Conservation (phyloP, 257 asterid genomes). For the Misopates orontium region DNA sequence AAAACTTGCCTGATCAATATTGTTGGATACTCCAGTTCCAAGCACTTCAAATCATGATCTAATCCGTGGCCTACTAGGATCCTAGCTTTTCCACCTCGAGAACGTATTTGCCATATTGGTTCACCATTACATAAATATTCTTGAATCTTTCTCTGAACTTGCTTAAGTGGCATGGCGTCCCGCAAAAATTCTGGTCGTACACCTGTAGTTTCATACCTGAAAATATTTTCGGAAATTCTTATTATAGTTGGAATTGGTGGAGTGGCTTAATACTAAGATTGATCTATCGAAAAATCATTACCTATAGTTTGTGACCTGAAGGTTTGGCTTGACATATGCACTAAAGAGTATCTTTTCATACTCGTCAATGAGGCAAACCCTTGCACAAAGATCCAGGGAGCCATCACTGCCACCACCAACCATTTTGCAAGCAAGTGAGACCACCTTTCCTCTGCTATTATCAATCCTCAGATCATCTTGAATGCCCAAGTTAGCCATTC, state of each 20-base stretch:
- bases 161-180: slow-evolving; percentile 76
- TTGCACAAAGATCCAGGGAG: slow-evolving; percentile 80
- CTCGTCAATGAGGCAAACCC: slow-evolving; percentile 82
- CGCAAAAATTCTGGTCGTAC: slow-evolving; percentile 69
- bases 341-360: slow-evolving; percentile 67
- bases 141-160: slow-evolving; percentile 74
- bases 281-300: slow-evolving; percentile 23
- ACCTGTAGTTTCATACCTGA: slow-evolving; percentile 86
- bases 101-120: slow-evolving; percentile 86
- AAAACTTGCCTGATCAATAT: slow-evolving; percentile 59
- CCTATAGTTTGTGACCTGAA: slow-evolving; percentile 83
- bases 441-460: slow-evolving; percentile 61
- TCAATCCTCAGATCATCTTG: slow-evolving; percentile 79
- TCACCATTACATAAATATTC: slow-evolving; percentile 88
- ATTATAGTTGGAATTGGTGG: slow-evolving; percentile 6
- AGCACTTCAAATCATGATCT: slow-evolving; percentile 79
- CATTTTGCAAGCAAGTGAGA: slow-evolving; percentile 89
- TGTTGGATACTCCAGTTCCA: slow-evolving; percentile 74
- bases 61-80: slow-evolving; percentile 85
- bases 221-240: slow-evolving; percentile 12
- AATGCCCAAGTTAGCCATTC: slow-evolving; percentile 80
- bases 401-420: slow-evolving; percentile 99
- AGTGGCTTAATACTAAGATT: background rate
- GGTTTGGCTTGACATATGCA: slow-evolving; percentile 69
- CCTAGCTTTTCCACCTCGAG: slow-evolving; percentile 75